Conservation (phyloP, 805 yeast genomes). For the Sporopachydermia quercuum region DNA sequence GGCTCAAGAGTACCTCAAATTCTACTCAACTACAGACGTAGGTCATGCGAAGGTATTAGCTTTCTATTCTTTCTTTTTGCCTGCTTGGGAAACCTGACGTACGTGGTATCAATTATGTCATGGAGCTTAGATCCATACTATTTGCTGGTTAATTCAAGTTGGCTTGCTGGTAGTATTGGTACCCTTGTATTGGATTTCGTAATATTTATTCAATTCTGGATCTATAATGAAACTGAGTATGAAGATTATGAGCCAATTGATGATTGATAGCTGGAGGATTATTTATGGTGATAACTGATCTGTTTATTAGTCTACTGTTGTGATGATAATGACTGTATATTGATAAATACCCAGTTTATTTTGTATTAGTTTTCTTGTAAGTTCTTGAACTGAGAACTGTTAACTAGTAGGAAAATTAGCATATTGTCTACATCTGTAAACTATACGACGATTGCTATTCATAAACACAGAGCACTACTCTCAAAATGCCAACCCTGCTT, state of each 20-base stretch:
- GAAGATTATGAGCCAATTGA: conserved; percentile 7
- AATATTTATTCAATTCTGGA: conserved; percentile 75
- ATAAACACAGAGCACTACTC: no score
- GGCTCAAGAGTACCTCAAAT: conserved; percentile 93
- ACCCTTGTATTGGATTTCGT: conserved; percentile 72
- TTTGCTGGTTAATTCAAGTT: conserved; percentile 68
- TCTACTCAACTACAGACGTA: conserved; percentile 65
- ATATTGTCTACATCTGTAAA: no score
- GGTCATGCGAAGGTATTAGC: conserved; percentile 90
- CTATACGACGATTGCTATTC: no score
- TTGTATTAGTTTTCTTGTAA: no score
- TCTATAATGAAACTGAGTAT: conserved; percentile 34
- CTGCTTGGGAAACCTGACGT: conserved; percentile 83
- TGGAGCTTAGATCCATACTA: conserved; percentile 52
- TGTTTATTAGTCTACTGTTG: no score
- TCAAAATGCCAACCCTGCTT: background rate
- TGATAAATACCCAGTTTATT: no score
- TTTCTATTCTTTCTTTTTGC: conserved; percentile 91
- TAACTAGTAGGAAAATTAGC: no score
- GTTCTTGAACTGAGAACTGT: no score
- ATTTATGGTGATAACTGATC: no score
- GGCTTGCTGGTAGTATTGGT: conserved; percentile 88
- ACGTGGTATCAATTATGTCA: conserved; percentile 71
- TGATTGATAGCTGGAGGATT: background rate
- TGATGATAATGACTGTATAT: no score